Percentiles rank a stretch among this genome's conserved stretches.
These are phyloP conservation scores for Omphalotus guepiniiformis DNA, from an alignment of 768 basidiomycete genomes.

Conservation along the genomic window DNA sequence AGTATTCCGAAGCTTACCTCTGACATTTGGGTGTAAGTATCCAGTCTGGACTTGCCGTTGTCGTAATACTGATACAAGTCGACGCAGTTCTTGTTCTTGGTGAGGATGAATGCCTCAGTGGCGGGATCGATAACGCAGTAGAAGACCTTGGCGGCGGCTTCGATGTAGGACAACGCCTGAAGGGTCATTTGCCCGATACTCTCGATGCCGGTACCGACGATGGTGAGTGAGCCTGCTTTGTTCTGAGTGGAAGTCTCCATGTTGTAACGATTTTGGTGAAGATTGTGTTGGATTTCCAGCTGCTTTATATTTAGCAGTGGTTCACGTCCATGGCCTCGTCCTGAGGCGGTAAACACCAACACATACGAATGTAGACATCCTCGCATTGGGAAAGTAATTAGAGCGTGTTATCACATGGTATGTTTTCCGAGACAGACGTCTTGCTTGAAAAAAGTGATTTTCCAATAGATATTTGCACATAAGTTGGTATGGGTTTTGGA, in stretches of 20 bases:
- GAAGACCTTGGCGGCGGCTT: conserved; percentile 5
- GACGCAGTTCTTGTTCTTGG: conserved; percentile 4
- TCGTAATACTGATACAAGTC: conserved; percentile 7
- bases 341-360: too few relatives aligned
- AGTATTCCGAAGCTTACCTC: background rate
- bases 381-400: too few relatives aligned
- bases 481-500: too few relatives aligned
- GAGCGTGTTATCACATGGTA: too few relatives aligned
- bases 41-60: conserved; percentile 4
- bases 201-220: conserved; percentile 6
- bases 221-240: conserved; percentile 1
- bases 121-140: conserved; percentile 4
- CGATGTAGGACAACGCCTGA: conserved; percentile 6
- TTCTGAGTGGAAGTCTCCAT: conserved; percentile 4
- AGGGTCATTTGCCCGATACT: conserved; percentile 9
- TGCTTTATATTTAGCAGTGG: too few relatives aligned
- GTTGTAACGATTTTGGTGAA: background rate
- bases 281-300: too few relatives aligned
- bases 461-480: too few relatives aligned
- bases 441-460: too few relatives aligned
- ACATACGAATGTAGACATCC: too few relatives aligned
- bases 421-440: too few relatives aligned
- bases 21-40: conserved; percentile 7
- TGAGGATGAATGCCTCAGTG: conserved; percentile 7
- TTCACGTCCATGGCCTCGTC: too few relatives aligned